Base-by-base conservation (phyloP, 1,139 yeast species). In the Taphrina wiesneri region DNA sequence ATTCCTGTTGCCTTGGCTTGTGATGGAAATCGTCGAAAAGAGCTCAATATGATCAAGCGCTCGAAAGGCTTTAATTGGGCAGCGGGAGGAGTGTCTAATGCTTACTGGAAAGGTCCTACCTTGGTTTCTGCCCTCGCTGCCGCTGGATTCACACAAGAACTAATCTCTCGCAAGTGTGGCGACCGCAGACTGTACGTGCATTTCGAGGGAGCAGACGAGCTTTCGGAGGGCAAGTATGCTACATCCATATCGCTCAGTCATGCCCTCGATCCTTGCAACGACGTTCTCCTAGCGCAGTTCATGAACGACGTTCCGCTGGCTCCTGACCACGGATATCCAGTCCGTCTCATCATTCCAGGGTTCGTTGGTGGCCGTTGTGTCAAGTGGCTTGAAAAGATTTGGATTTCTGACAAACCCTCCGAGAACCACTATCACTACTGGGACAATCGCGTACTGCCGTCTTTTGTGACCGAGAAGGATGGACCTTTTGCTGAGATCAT, bases 61-160 rank as follows among this genome's bases (percentile, higher is more conserved):
- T 75, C 77, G 6, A 70, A 74, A 17, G 78, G 77, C 11, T 76
- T 76, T 68, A 75, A 74, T 65, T 76, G 78, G 78, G 77, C 77
- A 11, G 71, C 77, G 1, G 76, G 73, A 2, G 78, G 76, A 25
- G 70, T 72, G 11, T 75, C 77, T 0, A 75, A 76, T 7, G 71
- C 77, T 0, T 61, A 75, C 39, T 76, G 77, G 77, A 76, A 47
- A 47, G 53, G 53, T 11, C 78, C 0, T 77, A 78, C 1, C 69
- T 73, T 4, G 67, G 74, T 63, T 65, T 76, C 6, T 69, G 73
- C 59, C 76, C 68, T 67, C 74, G 13, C 69, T 76, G 4, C 61
- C 63, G 17, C 68, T 47, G 49, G 77, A 75, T 0, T 66, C 63
- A 26, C 77, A 77, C 1, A 56, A 68, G 3, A 70, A 67, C 34